These are phyloP conservation scores for Rosa multiflora DNA, from an alignment of 306 rosid species.

Conservation along the genomic window DNA sequence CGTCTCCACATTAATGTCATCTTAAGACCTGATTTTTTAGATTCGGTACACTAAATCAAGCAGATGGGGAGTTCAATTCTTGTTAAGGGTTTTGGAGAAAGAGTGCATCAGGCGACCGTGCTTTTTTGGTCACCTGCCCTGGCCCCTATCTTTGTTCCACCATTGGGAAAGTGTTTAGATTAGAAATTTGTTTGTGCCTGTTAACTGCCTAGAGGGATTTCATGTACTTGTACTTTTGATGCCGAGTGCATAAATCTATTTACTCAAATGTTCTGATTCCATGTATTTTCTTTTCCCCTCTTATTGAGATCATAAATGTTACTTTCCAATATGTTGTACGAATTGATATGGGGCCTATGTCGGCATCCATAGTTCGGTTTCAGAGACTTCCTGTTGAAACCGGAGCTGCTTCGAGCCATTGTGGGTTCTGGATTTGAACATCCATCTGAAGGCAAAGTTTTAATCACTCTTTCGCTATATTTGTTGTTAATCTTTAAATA, in stretches of 20 bases:
- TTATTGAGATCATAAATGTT: neutral
- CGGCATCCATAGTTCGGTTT: constrained; percentile 80
- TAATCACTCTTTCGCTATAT: neutral
- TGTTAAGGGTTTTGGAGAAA: neutral
- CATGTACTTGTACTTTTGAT: neutral
- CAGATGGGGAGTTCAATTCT: neutral
- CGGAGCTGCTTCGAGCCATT: constrained; percentile 81
- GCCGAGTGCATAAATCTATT: neutral
- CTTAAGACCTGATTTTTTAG: neutral
- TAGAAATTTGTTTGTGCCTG: neutral
- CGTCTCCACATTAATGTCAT: too few relatives aligned
- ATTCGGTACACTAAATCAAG: neutral
- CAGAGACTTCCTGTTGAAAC: constrained; percentile 76
- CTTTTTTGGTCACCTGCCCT: neutral
- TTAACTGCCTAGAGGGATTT: neutral
- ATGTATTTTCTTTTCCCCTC: neutral
- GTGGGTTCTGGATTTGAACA: constrained; percentile 84
- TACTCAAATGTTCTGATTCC: neutral
- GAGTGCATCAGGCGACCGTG: neutral
- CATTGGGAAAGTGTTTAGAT: neutral
- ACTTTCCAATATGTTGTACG: neutral
- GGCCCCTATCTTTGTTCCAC: neutral
- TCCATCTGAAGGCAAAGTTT: constrained; percentile 79
- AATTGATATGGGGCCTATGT: constrained; percentile 64
- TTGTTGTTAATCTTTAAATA: neutral